phyloP scores from a whole-genome alignment of 2,329 filamentous ascomycete species.

The Coniochaeta ligniaria region DNA sequence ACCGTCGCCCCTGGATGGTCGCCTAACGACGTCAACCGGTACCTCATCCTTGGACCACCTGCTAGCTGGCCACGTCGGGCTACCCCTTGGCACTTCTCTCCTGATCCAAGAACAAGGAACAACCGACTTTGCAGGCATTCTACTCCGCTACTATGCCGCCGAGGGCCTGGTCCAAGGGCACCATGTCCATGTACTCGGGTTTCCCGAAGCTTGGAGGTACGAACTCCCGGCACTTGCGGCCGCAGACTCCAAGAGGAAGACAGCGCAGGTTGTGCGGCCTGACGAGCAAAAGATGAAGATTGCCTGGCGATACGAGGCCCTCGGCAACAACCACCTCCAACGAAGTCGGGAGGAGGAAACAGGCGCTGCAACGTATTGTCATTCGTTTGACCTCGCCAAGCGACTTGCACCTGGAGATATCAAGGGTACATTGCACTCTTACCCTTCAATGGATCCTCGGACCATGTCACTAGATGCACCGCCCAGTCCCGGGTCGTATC shows the following conservation, averaged over 20 bases:
- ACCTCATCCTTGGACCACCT: conserved; percentile 78
- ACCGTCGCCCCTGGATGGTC: conserved; percentile 82
- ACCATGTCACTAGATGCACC: conserved; percentile 11
- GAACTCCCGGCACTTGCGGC: conserved; percentile 71
- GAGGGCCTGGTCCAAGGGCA: conserved; percentile 92
- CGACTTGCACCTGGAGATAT: conserved; percentile 44
- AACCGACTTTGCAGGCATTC: conserved; percentile 82
- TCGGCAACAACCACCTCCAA: conserved; percentile 44
- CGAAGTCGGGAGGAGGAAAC: conserved; percentile 10
- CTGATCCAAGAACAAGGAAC: conserved; percentile 85
- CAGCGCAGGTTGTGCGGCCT: conserved; percentile 27
- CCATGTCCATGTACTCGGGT: conserved; percentile 75
- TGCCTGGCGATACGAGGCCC: conserved; percentile 89
- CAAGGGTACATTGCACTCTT: conserved; percentile 42
- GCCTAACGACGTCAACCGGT: conserved; percentile 84
- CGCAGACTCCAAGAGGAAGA: conserved; percentile 29
- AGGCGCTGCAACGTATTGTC: conserved; percentile 49
- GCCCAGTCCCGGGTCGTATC: conserved; percentile 36
- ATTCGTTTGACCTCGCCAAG: conserved; percentile 66
- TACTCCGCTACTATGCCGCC: conserved; percentile 84
- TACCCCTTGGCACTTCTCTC: conserved; percentile 73
- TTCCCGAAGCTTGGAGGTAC: conserved; percentile 71
- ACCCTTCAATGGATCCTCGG: conserved; percentile 40
- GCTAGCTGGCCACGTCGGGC: conserved; percentile 77
- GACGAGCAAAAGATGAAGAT: conserved; percentile 88